Conservation (phyloP, 805 yeast species). For the Kregervanrija pseudodelftensis region DNA sequence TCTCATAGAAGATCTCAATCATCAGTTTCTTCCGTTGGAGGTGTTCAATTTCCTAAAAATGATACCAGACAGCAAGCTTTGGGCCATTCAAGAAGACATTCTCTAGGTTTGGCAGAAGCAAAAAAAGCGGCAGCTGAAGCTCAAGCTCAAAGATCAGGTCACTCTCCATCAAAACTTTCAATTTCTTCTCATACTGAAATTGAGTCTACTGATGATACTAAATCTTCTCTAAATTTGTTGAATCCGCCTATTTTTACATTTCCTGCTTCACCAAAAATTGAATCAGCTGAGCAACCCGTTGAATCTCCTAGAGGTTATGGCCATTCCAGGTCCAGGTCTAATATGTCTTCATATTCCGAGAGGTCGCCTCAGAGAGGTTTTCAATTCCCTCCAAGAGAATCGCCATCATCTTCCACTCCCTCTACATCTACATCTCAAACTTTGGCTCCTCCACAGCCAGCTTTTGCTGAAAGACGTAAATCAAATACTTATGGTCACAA, state of each 20-base stretch:
- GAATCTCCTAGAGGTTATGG: slow-evolving; percentile 6
- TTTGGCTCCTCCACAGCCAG: slow-evolving; percentile 50
- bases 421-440: slow-evolving; percentile 9
- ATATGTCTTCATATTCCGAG: slow-evolving; percentile 16
- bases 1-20: slow-evolving; percentile 45
- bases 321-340: slow-evolving; percentile 28
- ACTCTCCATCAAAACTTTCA: slow-evolving; percentile 27
- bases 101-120: slow-evolving; percentile 87
- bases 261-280: slow-evolving; percentile 34
- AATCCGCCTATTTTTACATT: slow-evolving; percentile 43
- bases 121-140: slow-evolving; percentile 94
- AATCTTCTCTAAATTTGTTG: slow-evolving; percentile 8
- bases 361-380: slow-evolving; percentile 42
- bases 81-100: slow-evolving; percentile 89
- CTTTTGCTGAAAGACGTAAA: slow-evolving; percentile 35
- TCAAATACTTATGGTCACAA: slow-evolving; percentile 31
- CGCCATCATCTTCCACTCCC: slow-evolving; percentile 1
- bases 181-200: slow-evolving; percentile 9
- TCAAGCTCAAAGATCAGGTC: slow-evolving; percentile 55
- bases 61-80: slow-evolving; percentile 28
- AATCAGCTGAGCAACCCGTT: slow-evolving; percentile 7
- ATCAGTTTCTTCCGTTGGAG: slow-evolving; percentile 20
- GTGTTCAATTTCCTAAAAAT: slow-evolving; percentile 14
- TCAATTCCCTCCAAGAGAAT: slow-evolving; percentile 58
- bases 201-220: slow-evolving; percentile 5